Evolutionary conservation across 2,329 filamentous ascomycete species (phyloP).

Genomic region (Sporothrix globosa): DNA sequence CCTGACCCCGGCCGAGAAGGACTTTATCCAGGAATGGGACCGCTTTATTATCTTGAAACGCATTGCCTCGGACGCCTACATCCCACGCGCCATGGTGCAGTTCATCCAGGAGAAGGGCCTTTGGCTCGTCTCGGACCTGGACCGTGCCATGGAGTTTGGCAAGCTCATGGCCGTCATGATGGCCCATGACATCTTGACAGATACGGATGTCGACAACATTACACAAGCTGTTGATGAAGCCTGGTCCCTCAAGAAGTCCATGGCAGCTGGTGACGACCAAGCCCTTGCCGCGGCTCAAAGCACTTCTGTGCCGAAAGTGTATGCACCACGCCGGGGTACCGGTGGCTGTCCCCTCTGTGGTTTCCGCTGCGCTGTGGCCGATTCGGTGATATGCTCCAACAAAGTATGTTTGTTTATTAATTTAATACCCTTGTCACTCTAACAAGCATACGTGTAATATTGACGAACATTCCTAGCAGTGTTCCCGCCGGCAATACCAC

Average conservation of each 20-base stretch:
- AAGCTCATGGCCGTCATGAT: constrained; percentile 59
- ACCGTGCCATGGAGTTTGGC: constrained; percentile 58
- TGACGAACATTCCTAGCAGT: constrained; percentile 43
- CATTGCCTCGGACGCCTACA: constrained; percentile 56
- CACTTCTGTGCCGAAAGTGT: constrained; percentile 22
- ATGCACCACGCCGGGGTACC: constrained; percentile 6
- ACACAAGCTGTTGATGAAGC: constrained; percentile 43
- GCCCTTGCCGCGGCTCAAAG: not conserved
- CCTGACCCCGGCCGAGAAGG: constrained; percentile 57
- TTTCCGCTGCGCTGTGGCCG: constrained; percentile 41
- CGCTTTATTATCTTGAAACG: constrained; percentile 56
- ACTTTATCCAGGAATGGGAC: constrained; percentile 63
- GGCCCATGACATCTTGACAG: constrained; percentile 52
- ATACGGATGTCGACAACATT: constrained; percentile 50
- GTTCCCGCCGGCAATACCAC: constrained; percentile 53
- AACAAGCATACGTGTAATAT: not conserved
- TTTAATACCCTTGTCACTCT: not conserved
- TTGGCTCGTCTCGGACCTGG: constrained; percentile 56
- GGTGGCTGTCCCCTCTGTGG: constrained; percentile 54
- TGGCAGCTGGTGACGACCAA: constrained; percentile 23
- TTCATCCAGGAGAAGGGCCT: constrained; percentile 56
- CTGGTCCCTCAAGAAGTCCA: constrained; percentile 35
- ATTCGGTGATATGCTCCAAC: constrained; percentile 55
- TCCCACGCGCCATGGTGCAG: constrained; percentile 55
- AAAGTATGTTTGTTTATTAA: constrained; percentile 44